Percentiles rank a stretch among this genome's conserved stretches.
Conservation (phyloP, 1,284 basidiomycete genomes). For the Moniliella sp. region DNA sequence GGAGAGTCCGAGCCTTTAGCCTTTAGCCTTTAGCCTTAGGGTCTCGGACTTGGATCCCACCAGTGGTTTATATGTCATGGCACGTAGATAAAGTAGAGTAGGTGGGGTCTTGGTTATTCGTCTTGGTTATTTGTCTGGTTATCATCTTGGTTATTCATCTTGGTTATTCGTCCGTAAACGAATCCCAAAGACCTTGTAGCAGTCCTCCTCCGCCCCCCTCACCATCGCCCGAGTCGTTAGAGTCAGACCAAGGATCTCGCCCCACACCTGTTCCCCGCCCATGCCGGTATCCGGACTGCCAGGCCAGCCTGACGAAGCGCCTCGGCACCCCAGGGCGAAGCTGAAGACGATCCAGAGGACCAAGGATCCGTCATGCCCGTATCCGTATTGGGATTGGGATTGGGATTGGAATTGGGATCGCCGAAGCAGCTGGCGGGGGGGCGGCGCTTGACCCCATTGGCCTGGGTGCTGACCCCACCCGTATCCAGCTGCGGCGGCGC, state of each 20-base stretch:
- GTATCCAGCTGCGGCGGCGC: constrained; percentile 6
- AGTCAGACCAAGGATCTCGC: constrained; percentile 1
- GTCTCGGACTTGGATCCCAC: too few species aligned
- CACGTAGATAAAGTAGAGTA: too few species aligned
- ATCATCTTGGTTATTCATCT: too few species aligned
- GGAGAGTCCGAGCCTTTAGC: too few species aligned
- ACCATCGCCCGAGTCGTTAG: not conserved
- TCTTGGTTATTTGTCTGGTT: too few species aligned
- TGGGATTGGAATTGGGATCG: not conserved
- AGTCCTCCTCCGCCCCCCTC: constrained; percentile 1
- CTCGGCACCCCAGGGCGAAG: constrained; percentile 1
- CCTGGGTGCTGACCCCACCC: not conserved
- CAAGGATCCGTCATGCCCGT: not conserved
- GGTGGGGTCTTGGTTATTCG: too few species aligned
- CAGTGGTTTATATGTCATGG: too few species aligned
- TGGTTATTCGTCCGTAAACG: too few species aligned
- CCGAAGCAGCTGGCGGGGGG: too few species aligned
- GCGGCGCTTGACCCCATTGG: not conserved
- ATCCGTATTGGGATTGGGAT: not conserved
- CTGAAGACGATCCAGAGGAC: not conserved
- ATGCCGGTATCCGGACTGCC: constrained; percentile 1
- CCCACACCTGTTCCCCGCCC: constrained; percentile 3
- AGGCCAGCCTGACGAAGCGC: constrained; percentile 1
- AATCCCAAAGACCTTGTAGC: not conserved
- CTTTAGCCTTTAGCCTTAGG: too few species aligned